phyloP scores from a whole-genome alignment of 352 stramenopile genomes.

The Globisporangium parvum region DNA sequence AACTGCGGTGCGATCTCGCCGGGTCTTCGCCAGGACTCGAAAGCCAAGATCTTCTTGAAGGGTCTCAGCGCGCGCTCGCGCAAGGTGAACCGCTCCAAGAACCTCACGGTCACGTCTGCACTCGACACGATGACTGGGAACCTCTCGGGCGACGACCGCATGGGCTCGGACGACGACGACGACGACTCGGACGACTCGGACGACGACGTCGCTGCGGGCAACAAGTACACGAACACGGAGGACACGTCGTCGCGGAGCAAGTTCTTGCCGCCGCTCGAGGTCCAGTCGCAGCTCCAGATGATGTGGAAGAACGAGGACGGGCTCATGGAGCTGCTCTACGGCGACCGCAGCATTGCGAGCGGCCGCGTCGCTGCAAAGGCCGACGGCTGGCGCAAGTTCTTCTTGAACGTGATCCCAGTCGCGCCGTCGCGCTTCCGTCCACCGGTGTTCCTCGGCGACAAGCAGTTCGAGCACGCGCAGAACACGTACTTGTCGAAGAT shows the following conservation, averaged over 20 bases:
- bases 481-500: constrained; percentile 96
- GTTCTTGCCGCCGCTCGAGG: constrained; percentile 94
- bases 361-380: constrained; percentile 30
- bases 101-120: constrained; percentile 73
- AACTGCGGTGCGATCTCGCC: constrained; percentile 96
- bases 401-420: constrained; percentile 95
- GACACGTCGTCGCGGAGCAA: constrained; percentile 78
- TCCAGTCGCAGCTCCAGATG: constrained; percentile 92
- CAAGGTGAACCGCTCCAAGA: constrained; percentile 80
- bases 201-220: constrained; percentile 17
- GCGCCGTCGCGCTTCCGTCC: constrained; percentile 98
- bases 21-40: constrained; percentile 95
- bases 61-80: constrained; percentile 70
- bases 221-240: constrained; percentile 50
- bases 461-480: constrained; percentile 97
- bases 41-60: constrained; percentile 97
- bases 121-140: constrained; percentile 78
- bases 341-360: constrained; percentile 68
- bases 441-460: constrained; percentile 93
- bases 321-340: constrained; percentile 92
- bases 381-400: constrained; percentile 93
- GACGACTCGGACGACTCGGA: constrained; percentile 70
- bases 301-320: constrained; percentile 93
- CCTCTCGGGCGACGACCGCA: constrained; percentile 36
- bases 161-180: constrained; percentile 32